Conservation (phyloP, 2,329 filamentous ascomycete species). For the Fusarium sp. region DNA sequence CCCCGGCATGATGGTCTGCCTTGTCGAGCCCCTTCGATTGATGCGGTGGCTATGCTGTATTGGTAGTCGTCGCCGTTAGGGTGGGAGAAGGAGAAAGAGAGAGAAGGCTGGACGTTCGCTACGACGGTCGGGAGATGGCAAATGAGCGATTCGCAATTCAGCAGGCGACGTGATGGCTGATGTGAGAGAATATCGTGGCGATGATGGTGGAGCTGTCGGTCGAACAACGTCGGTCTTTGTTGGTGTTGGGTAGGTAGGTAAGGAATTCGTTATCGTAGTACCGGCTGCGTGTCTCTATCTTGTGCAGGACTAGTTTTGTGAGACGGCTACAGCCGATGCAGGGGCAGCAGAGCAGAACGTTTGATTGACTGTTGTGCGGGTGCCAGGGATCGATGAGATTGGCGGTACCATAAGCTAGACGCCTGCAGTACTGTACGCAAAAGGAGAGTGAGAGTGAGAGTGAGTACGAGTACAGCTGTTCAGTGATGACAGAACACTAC, state of each 20-base stretch:
- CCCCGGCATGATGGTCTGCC: constrained; percentile 73
- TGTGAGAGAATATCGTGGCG: constrained; percentile 26
- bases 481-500: neutral
- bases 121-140: constrained; percentile 19
- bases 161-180: constrained; percentile 14
- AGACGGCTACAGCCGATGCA: constrained; percentile 42
- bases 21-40: constrained; percentile 42
- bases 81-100: constrained; percentile 20
- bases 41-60: constrained; percentile 19
- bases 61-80: constrained; percentile 18
- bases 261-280: constrained; percentile 24
- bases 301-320: constrained; percentile 40
- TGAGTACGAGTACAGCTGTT: constrained; percentile 7
- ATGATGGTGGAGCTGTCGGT: constrained; percentile 24
- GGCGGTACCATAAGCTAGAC: constrained; percentile 9
- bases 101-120: constrained; percentile 25
- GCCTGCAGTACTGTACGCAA: constrained; percentile 8
- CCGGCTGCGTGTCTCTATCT: constrained; percentile 43
- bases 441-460: neutral
- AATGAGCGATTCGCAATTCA: constrained; percentile 21
- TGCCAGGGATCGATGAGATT: constrained; percentile 22
- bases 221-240: constrained; percentile 10
- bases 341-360: constrained; percentile 33
- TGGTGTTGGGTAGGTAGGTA: constrained; percentile 27
- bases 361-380: constrained; percentile 34